These are phyloP conservation scores for Microascus cirrosus DNA, from an alignment of 2,329 filamentous ascomycete genomes.

Conservation along the genomic window DNA sequence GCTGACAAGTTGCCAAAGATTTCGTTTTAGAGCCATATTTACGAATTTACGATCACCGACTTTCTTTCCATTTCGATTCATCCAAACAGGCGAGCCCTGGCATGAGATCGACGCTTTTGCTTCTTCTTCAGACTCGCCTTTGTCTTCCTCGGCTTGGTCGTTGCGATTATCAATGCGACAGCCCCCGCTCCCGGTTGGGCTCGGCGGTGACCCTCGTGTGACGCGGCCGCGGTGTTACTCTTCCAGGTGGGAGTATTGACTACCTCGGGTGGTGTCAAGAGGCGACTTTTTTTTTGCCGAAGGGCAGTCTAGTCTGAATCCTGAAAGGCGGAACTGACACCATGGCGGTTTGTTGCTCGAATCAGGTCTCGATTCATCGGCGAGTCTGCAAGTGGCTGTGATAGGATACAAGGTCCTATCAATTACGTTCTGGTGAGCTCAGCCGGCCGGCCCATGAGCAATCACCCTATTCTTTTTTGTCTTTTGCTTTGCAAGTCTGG, in stretches of 20 bases:
- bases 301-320: neutral
- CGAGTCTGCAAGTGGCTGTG: neutral
- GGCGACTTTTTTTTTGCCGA: neutral
- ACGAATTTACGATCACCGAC: neutral
- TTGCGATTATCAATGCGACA: neutral
- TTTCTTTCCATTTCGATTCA: neutral
- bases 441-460: neutral
- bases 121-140: neutral
- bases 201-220: neutral
- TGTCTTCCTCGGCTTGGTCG: neutral
- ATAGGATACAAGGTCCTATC: neutral
- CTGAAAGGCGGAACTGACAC: neutral
- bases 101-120: slow-evolving; percentile 1
- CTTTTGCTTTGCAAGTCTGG: neutral
- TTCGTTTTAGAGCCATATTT: neutral
- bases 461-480: neutral
- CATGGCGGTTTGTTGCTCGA: neutral
- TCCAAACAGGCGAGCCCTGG: slow-evolving; percentile 1
- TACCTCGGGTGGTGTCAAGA: neutral
- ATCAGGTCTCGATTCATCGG: neutral
- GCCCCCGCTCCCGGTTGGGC: neutral
- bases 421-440: neutral
- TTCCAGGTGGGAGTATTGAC: neutral
- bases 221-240: neutral
- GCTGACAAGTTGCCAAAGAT: neutral